Base-by-base conservation (phyloP, 177 flowering plant species). In the Tripterygium wilfordii region DNA sequence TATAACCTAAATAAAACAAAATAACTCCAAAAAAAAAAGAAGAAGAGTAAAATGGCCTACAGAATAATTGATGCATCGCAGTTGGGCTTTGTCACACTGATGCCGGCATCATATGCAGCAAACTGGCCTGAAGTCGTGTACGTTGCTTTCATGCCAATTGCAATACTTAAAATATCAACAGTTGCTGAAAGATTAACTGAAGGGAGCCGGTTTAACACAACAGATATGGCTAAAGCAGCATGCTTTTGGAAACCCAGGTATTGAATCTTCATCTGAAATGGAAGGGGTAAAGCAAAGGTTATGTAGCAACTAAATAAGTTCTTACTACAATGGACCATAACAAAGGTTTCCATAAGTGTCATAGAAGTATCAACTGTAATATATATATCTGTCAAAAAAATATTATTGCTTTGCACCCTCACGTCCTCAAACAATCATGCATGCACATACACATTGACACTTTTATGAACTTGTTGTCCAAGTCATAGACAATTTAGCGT, bases 181-280 rank as follows among this genome's bases (percentile, higher is more conserved):
- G 63, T 51, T 10, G 62, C 67, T 58, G 64, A 58, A 55, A 62
- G 37, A 42, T 41, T 53, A 28, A 65, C 19, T 13, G 15, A 47
- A 51, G 67, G 70, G 38, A 49, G 35, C 36, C 39, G 23, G 44
- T 54, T 64, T 23, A 58, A 32, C 39, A 45, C 44, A 28, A 58
- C 41, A 36, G 70, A 49, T 26, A 48, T 28, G 13, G 58, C 38
- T 5, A 69, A 12, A 20, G 53, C 42, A 25, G 62, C 67, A 53
- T 58, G 44, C 3, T 52, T 30, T 39, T 58, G 49, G 21, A 50
- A 55, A 30, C 51, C 51, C 25, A 55, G 64, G 28, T 51, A 27
- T 36, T 47, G 46, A 10, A 68, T 3, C 66, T 42, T 49, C 1
- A 66, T 4, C 64, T 59, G 66, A 59, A 56, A 39, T 6, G 10